These are phyloP conservation scores for Epichloe festucae DNA, from an alignment of 2,329 filamentous ascomycete genomes.

Conservation along the genomic window DNA sequence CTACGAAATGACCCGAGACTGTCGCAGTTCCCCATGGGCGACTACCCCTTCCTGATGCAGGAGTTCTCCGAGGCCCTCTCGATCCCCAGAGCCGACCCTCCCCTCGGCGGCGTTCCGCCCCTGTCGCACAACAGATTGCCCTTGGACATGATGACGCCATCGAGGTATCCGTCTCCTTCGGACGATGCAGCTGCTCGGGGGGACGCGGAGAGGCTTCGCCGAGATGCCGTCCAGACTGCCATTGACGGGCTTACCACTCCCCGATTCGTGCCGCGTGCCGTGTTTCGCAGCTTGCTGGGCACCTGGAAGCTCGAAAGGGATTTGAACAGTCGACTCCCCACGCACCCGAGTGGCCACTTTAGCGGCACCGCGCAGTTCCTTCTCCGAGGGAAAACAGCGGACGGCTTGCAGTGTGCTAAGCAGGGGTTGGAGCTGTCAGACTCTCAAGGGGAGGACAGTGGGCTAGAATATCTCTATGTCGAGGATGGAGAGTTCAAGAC, in stretches of 20 bases:
- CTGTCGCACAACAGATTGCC: constrained; percentile 28
- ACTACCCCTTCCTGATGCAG: constrained; percentile 66
- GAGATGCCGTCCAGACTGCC: constrained; percentile 30
- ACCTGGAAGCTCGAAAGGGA: constrained; percentile 51
- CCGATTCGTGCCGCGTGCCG: constrained; percentile 48
- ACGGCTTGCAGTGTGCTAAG: constrained; percentile 29
- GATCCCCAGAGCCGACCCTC: constrained; percentile 28
- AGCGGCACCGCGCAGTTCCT: constrained; percentile 52
- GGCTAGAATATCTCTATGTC: constrained; percentile 53
- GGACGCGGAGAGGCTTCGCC: constrained; percentile 30
- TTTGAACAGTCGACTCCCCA: constrained; percentile 38
- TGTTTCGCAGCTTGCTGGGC: constrained; percentile 60
- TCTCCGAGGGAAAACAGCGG: constrained; percentile 44
- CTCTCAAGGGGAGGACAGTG: constrained; percentile 19
- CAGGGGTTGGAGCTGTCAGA: constrained; percentile 1
- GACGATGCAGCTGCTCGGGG: constrained; percentile 23
- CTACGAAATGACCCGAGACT: constrained; percentile 38
- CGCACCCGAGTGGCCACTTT: constrained; percentile 52
- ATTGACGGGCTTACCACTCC: constrained; percentile 28
- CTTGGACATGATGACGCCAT: constrained; percentile 43
- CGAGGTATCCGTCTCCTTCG: constrained; percentile 34
- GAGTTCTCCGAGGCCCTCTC: constrained; percentile 49
- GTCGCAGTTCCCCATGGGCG: constrained; percentile 72
- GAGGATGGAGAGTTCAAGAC: constrained; percentile 54
- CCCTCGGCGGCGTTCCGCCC: constrained; percentile 13